Evolutionary conservation across 2,329 filamentous ascomycete genomes (phyloP), one percentile per base, ranked within the genome.

Genomic region (Botryotinia convoluta): DNA sequence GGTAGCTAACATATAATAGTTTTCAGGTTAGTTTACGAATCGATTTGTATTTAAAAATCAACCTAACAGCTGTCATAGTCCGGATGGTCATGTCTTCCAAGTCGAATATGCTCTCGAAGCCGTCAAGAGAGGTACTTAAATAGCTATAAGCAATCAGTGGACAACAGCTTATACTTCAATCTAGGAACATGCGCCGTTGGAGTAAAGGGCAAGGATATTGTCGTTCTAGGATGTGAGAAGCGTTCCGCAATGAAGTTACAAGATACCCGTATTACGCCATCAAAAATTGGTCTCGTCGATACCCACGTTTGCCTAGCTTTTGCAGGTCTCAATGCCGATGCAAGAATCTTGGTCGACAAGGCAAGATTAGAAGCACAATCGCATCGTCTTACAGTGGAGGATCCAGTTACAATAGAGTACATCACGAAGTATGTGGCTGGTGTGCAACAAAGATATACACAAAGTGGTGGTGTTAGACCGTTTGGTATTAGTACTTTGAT

Each of bases 71-170:
- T 65, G 22, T 32, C 73, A 67, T 82, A 98, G 95, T 89, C 96
- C 96, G 81, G 96, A 99, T 86, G 96, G 96, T 85, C 96, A 99
- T 87, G 96, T 99, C 81, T 99, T 99, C 86, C 96, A 99, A 85
- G 96, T 99, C 81, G 96, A 99, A 88, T 99, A 99, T 89, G 96
- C 96, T 73, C 92, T 97, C 79, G 96, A 99, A 86, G 96, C 96
- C 78, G 96, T 99, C 79, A 99, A 99, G 88, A 87, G 96, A 94
- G 96, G 95, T 96, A 86, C 74, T 82, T 68, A 4, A 22, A 69
- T 22, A 68, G 32, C 45, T 69, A 48, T 42, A 59, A 57, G n/a
- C 32, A 45, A 60, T 16, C 42, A 45, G 18, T n/a, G 39, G n/a
- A 68, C 62, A 39, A 60, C 32, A 77, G 74, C 78, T 79, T 76